phyloP scores from a whole-genome alignment of 1,284 basidiomycete species.

The Ustilago loliicola region DNA sequence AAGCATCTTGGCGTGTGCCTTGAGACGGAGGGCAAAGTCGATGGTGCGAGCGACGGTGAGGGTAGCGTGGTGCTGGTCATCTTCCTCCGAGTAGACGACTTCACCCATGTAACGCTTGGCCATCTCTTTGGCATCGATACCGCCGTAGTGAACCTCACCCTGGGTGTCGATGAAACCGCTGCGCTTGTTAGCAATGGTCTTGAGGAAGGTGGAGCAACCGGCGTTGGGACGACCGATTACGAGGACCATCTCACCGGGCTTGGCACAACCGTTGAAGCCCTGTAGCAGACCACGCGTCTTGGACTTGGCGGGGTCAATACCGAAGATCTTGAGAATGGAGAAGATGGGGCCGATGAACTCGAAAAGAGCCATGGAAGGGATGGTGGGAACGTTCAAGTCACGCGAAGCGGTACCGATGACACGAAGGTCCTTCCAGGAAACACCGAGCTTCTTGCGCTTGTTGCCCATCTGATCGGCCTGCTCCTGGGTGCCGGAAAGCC shows the following conservation, averaged over 20 bases:
- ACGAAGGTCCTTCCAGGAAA: constrained; percentile 47
- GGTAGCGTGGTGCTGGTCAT: constrained; percentile 82
- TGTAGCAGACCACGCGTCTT: constrained; percentile 46
- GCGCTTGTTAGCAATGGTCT: constrained; percentile 79
- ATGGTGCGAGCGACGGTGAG: constrained; percentile 75
- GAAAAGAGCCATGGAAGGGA: constrained; percentile 53
- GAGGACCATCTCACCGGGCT: constrained; percentile 66
- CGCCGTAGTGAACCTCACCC: constrained; percentile 80
- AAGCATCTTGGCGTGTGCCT: constrained; percentile 65
- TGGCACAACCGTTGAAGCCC: constrained; percentile 55
- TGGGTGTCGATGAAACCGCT: constrained; percentile 75
- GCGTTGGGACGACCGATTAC: constrained; percentile 87
- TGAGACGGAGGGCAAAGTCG: constrained; percentile 60
- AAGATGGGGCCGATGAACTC: constrained; percentile 57
- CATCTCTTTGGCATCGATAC: constrained; percentile 75
- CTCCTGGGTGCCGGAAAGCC: constrained; percentile 40
- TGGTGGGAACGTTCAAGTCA: constrained; percentile 54
- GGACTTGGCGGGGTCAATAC: constrained; percentile 41
- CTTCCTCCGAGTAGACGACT: constrained; percentile 82
- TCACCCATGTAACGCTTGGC: constrained; percentile 77
- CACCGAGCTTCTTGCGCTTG: constrained; percentile 56
- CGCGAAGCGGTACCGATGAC: constrained; percentile 49
- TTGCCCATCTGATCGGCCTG: constrained; percentile 38
- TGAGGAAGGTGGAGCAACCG: constrained; percentile 82
- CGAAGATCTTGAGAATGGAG: constrained; percentile 44